Conservation (phyloP, 768 basidiomycete species). For the Tulasnella sp. region DNA sequence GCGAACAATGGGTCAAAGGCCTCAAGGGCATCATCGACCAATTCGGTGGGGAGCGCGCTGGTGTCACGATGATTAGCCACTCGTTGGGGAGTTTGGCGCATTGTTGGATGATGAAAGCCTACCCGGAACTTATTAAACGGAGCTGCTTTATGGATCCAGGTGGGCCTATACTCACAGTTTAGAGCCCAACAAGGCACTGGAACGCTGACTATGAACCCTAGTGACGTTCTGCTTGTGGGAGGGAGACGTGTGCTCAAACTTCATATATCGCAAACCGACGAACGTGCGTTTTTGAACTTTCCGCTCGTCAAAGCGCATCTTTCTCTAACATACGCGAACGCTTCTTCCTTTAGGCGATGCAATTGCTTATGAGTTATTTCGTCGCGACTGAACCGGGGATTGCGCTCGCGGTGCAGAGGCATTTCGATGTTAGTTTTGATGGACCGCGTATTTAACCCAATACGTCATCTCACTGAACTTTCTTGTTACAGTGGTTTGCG, state of each 20-base stretch:
- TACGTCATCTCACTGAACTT: neutral
- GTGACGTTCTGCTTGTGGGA: slow-evolving; percentile 90
- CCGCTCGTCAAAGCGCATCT: neutral
- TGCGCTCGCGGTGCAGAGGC: slow-evolving; percentile 70
- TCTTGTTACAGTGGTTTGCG: slow-evolving; percentile 49
- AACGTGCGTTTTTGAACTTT: slow-evolving; percentile 37
- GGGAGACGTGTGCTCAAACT: slow-evolving; percentile 89
- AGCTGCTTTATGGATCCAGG: slow-evolving; percentile 85
- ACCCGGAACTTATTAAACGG: slow-evolving; percentile 54
- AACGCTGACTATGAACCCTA: neutral
- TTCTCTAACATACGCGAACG: neutral
- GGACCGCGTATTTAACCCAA: neutral
- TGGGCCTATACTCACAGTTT: no score
- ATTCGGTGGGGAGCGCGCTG: slow-evolving; percentile 38
- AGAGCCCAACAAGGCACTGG: no score
- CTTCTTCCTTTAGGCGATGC: slow-evolving; percentile 47
- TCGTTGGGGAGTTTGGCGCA: slow-evolving; percentile 87
- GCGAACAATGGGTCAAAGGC: slow-evolving; percentile 45
- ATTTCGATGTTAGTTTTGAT: slow-evolving; percentile 41
- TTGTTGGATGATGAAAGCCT: slow-evolving; percentile 79
- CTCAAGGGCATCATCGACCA: slow-evolving; percentile 47
- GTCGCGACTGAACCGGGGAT: slow-evolving; percentile 81
- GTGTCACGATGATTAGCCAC: slow-evolving; percentile 47
- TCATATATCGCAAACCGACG: slow-evolving; percentile 61
- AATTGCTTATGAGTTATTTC: slow-evolving; percentile 78